Evolutionary conservation across 495 filamentous ascomycete genomes (phyloP), one percentile per base, ranked within the genome.

Genomic region (Hypoxylon fuscum): DNA sequence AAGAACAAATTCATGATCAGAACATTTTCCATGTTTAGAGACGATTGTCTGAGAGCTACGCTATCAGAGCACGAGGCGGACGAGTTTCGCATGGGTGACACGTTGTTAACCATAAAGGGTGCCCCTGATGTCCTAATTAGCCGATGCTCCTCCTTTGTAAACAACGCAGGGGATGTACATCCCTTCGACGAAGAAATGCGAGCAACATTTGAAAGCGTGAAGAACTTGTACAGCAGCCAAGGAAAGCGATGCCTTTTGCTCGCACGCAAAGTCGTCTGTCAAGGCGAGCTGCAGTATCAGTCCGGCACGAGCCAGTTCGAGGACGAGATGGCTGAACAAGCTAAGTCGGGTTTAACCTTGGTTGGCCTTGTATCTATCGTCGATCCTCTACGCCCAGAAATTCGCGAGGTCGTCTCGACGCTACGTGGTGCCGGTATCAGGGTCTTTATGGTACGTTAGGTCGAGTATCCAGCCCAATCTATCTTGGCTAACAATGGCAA

Each of bases 1-100:
- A 90, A 90, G 76, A 91, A 90, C 68, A 93, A 91, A 68, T 92
- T 83, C 71, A 90, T 90, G 87, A 79, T 90, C 45, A 57, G 75
- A 25, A 76, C 76, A 3, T 70, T 81, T 5, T 72, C 73, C 5
- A 40, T 78, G 27, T 69, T 64, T 8, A 62, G 75, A 23, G 55
- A 68, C 20, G 73, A 77, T n/a, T 79, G 76, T 11, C 59, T 80
- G 6, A 18, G 40, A 0, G 38, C 63, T 12, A 78, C 77, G 0
- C 25, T 82, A 10, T 69, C 78, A 1, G 57, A 60, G 31, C 58
- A 35, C 12, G 74, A 78, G 27, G 77, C 70, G 22, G 64, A 71
- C 9, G 47, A 68, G 0, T 82, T 79, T 64, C 61, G 70, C 4
- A 69, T 71, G 0, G 68, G 66, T 12, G 76, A 80, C 50, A 77